These are phyloP conservation scores for Exsudoporus frostii DNA, from an alignment of 768 basidiomycete genomes.

Conservation along the genomic window DNA sequence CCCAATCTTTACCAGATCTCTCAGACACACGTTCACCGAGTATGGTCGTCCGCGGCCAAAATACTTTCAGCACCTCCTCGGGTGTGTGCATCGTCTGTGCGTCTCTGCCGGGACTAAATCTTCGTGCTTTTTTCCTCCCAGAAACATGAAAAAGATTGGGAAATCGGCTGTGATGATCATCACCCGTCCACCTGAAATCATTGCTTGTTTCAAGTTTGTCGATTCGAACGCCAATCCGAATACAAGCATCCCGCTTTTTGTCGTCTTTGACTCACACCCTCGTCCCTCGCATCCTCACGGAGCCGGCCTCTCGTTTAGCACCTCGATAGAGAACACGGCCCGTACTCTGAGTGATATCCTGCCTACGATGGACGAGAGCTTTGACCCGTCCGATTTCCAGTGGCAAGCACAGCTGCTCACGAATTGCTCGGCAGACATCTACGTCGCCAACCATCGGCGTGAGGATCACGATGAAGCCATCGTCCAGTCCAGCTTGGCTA, in stretches of 20 bases:
- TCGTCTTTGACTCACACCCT: constrained; percentile 68
- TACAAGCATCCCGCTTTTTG: constrained; percentile 36
- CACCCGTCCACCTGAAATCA: constrained; percentile 70
- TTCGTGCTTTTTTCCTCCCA: constrained; percentile 8
- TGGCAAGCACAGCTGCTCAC: constrained; percentile 67
- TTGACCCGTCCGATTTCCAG: constrained; percentile 43
- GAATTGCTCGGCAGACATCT: constrained; percentile 58
- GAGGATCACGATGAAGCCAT: constrained; percentile 33
- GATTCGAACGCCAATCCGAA: neutral
- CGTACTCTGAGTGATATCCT: constrained; percentile 46
- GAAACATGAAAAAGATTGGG: constrained; percentile 19
- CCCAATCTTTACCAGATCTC: constrained; percentile 46
- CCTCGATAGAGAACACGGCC: constrained; percentile 43
- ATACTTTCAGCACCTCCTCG: constrained; percentile 34
- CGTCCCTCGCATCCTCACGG: constrained; percentile 57
- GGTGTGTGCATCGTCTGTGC: constrained; percentile 15
- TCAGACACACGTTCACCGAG: constrained; percentile 34
- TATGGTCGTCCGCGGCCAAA: constrained; percentile 38
- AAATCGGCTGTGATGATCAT: constrained; percentile 45
- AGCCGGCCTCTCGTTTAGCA: constrained; percentile 54
- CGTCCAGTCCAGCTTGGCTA: constrained; percentile 48
- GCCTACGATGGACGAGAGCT: constrained; percentile 40
- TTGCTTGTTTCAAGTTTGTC: constrained; percentile 46
- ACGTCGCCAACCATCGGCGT: constrained; percentile 35
- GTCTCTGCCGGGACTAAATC: neutral